Conservation (phyloP, 2,329 filamentous ascomycete genomes). For the Aspergillus sp. region DNA sequence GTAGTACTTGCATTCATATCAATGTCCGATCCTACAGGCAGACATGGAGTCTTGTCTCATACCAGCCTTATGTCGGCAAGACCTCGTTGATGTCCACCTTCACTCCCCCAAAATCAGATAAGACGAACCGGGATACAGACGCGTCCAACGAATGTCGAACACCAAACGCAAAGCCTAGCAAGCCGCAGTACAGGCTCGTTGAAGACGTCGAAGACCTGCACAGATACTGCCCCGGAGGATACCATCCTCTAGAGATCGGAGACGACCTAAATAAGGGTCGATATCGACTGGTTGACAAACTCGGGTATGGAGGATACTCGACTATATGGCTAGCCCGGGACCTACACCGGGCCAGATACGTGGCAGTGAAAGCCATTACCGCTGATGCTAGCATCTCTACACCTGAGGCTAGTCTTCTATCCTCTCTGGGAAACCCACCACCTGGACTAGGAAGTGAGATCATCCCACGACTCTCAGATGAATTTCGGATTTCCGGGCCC, state of each 20-base stretch:
- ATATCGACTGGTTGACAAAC: constrained; percentile 20
- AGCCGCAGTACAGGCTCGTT: constrained; percentile 18
- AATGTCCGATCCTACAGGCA: background rate
- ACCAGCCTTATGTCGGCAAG: constrained; percentile 8
- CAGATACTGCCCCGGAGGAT: constrained; percentile 13
- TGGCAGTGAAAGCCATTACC: constrained; percentile 38
- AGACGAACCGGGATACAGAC: too few species aligned
- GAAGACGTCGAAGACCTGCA: constrained; percentile 25
- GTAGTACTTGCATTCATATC: constrained; percentile 2
- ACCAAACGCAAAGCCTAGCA: constrained; percentile 9
- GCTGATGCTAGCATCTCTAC: constrained; percentile 23
- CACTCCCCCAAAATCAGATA: background rate
- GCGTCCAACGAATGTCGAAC: background rate
- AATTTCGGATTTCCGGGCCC: constrained; percentile 22
- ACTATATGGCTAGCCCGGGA: constrained; percentile 38
- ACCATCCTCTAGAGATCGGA: constrained; percentile 5
- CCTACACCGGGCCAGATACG: constrained; percentile 24
- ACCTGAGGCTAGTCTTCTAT: constrained; percentile 15
- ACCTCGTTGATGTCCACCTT: constrained; percentile 9
- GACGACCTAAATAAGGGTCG: constrained; percentile 13
- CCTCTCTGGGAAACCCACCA: constrained; percentile 9
- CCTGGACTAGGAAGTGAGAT: constrained; percentile 13
- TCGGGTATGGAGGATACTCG: constrained; percentile 27
- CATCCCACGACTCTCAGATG: constrained; percentile 28
- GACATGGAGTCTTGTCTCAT: background rate